A percentile compares a stretch with the other conserved stretches of the same genome.
Evolutionary conservation across 2,329 filamentous ascomycete species (phyloP).

Genomic region (Neofusicoccum cordaticola): DNA sequence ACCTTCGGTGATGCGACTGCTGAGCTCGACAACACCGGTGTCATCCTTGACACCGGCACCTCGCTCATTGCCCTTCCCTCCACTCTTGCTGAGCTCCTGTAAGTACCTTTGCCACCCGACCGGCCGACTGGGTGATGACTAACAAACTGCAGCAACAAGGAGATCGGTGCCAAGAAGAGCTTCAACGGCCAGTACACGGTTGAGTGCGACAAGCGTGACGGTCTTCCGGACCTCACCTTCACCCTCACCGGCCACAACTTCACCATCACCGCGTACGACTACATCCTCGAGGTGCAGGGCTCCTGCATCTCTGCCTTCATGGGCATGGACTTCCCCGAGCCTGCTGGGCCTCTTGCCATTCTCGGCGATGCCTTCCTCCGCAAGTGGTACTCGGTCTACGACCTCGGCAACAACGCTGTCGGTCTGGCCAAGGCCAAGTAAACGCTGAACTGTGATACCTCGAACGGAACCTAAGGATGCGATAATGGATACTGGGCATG

Average conservation of each 20-base stretch:
- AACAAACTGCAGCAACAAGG: conserved; percentile 63
- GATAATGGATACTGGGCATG: background rate
- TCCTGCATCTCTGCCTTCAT: conserved; percentile 97
- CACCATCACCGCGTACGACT: conserved; percentile 82
- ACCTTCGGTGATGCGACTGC: conserved; percentile 81
- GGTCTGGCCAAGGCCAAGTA: conserved; percentile 84
- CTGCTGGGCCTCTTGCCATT: conserved; percentile 87
- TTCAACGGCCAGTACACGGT: conserved; percentile 96
- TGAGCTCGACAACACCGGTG: conserved; percentile 89
- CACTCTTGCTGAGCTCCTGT: conserved; percentile 86
- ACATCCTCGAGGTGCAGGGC: conserved; percentile 92
- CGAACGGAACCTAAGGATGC: background rate
- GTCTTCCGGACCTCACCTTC: conserved; percentile 88
- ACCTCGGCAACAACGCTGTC: conserved; percentile 84
- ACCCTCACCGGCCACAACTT: conserved; percentile 90
- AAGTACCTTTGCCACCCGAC: conserved; percentile 32
- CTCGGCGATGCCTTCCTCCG: conserved; percentile 82
- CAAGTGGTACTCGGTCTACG: conserved; percentile 94
- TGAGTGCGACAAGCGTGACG: conserved; percentile 79
- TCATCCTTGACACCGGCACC: conserved; percentile 96
- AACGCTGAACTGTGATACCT: conserved; percentile 18
- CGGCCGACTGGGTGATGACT: background rate
- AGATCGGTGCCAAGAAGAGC: conserved; percentile 97
- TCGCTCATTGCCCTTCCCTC: conserved; percentile 93
- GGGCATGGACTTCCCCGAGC: conserved; percentile 83